Base-by-base conservation (phyloP, 2,329 filamentous ascomycete genomes). In the Pyrenophora seminiperda region DNA sequence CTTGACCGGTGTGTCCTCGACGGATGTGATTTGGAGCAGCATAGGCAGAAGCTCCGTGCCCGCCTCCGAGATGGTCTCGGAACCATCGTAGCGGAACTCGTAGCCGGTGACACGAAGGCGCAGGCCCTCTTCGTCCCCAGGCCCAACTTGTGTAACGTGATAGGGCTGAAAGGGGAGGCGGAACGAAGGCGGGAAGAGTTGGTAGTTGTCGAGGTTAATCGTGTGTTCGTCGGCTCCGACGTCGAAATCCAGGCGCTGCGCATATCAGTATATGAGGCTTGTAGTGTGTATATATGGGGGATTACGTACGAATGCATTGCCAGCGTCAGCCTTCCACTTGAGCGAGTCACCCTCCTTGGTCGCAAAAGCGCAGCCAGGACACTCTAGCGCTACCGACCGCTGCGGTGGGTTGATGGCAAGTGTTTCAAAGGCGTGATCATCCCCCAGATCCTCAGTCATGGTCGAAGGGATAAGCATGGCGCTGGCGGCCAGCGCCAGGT, bases 1-100 rank as follows among this genome's bases (percentile, higher is more conserved):
- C 27, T 65, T 45, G 44, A 74, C 63, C 3, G 62, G 29, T 33
- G 57, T 61, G 15, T 60, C 62, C 44, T 73, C 72, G 40, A 75
- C 61, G 1, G 69, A 65, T 1, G 61, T 64, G 46, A 75, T 67
- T 15, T 63, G 62, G 49, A 75, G 63, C 2, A 61, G 67, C 63
- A 75, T 69, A n/a, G 70, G 70, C 5, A 75, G 61, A 5, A 75
- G 65, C 45, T 75, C 72, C 14, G 64, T 65, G 31, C 72, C 72
- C 20, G 58, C 62, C 47, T 73, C 69, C 13, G 63, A 65, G 18
- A 71, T 54, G 13, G 72, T 74, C 44, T 72, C 62, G 7, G 71
- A 67, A 33, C 55, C 60, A 34, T 65, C 67, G 58, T 65, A 71
- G 53, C 67, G 63, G 63, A 71, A 68, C 7, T 58, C 62, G 53